Conservation (phyloP, 257 asterid species). For the Capsicum rhomboideum region DNA sequence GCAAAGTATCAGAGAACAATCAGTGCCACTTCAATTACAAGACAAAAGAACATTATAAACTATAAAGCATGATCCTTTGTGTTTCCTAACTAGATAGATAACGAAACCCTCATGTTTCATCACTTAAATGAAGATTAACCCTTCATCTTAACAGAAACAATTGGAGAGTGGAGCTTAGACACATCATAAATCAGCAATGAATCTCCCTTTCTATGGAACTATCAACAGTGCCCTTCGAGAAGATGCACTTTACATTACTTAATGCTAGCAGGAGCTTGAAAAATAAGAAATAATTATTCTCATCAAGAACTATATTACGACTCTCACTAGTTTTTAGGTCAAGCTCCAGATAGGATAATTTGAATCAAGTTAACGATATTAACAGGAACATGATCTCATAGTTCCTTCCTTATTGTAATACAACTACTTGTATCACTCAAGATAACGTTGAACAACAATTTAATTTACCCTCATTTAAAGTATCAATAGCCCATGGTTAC, state of each 20-base stretch:
- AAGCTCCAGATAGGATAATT: background rate
- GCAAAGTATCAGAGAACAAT: background rate
- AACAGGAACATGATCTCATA: background rate
- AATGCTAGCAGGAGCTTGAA: background rate
- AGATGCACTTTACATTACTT: background rate
- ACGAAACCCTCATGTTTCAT: background rate
- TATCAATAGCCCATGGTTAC: background rate
- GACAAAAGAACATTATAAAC: background rate
- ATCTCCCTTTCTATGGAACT: background rate
- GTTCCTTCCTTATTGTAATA: background rate
- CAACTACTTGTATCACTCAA: background rate
- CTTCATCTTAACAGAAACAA: background rate
- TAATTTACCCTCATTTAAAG: background rate
- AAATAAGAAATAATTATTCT: background rate
- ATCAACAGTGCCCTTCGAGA: background rate
- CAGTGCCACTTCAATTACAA: conserved; percentile 1
- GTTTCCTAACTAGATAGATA: background rate
- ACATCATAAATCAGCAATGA: background rate
- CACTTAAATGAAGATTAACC: background rate
- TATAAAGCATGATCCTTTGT: background rate
- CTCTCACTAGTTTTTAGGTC: background rate
- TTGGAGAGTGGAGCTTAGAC: background rate
- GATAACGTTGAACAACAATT: background rate
- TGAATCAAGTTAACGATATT: background rate
- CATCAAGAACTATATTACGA: background rate